phyloP scores from a whole-genome alignment of 139 green algal species.

The Spirogloea muscicola region DNA sequence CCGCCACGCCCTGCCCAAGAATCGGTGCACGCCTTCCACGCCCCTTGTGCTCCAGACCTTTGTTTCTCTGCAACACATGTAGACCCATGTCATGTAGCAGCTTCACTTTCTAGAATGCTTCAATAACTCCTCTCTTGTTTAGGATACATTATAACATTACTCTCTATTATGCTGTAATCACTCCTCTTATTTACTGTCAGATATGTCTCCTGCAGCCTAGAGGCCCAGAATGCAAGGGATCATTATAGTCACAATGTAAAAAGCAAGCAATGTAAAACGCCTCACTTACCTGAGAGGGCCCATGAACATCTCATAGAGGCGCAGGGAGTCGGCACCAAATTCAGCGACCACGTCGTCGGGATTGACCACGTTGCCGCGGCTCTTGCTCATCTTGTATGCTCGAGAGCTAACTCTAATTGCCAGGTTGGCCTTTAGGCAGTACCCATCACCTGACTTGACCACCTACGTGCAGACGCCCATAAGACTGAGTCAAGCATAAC shows the following conservation, averaged over 20 bases:
- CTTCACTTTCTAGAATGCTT: not conserved
- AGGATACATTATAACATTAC: no score
- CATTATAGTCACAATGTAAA: no score
- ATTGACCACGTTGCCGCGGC: conserved; percentile 96
- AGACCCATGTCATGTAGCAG: not conserved
- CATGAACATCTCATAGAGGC: conserved; percentile 99
- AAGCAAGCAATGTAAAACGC: not conserved
- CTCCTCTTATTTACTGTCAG: no score
- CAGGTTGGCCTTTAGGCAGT: conserved; percentile 38
- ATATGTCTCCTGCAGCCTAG: no score
- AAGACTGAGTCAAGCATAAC: not conserved
- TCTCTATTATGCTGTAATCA: no score
- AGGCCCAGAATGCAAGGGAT: no score
- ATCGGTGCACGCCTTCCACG: conserved; percentile 95
- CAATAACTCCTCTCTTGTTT: no score
- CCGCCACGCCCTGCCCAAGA: conserved; percentile 83
- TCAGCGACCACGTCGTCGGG: conserved; percentile 87
- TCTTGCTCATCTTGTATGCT: conserved; percentile 98
- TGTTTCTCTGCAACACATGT: conserved; percentile 30
- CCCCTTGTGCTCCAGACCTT: conserved; percentile 60
- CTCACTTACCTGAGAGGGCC: conserved; percentile 70
- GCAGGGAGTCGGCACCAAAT: conserved; percentile 92
- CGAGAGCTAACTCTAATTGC: conserved; percentile 59
- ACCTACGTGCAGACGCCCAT: conserved; percentile 51
- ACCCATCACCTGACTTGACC: conserved; percentile 63